Conservation (phyloP, 345 rosid genomes). For the Euclidium syriacum region DNA sequence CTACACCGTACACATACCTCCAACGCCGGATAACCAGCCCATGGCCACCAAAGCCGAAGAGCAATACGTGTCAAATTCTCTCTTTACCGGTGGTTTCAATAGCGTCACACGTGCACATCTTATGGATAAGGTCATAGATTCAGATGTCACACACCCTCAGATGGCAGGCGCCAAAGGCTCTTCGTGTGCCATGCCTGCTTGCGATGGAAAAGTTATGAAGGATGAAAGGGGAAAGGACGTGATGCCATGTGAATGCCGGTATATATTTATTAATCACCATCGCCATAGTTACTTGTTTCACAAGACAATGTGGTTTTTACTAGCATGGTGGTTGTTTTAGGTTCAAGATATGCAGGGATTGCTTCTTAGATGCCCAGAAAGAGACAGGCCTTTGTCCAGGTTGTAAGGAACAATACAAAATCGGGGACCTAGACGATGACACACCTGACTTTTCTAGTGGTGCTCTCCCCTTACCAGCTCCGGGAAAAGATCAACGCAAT, state of each 20-base stretch:
- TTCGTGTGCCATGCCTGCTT: conserved; percentile 79
- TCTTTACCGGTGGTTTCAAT: conserved; percentile 93
- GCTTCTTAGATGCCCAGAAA: conserved; percentile 84
- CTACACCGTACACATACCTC: conserved; percentile 91
- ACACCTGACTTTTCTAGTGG: conserved; percentile 47
- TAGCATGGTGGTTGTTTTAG: conserved; percentile 30
- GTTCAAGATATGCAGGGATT: conserved; percentile 93
- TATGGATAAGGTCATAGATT: conserved; percentile 96
- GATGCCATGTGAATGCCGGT: conserved; percentile 91
- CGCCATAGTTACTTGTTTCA: background rate
- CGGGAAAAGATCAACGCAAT: conserved; percentile 31
- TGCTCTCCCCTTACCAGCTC: conserved; percentile 68
- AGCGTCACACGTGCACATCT: conserved; percentile 92
- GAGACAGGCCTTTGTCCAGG: conserved; percentile 84
- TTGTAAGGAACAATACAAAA: conserved; percentile 78
- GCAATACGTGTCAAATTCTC: conserved; percentile 84
- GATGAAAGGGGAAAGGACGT: conserved; percentile 86
- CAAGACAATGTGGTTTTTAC: conserved; percentile 1
- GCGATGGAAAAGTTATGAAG: conserved; percentile 88
- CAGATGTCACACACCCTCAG: conserved; percentile 91
- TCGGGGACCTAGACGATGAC: conserved; percentile 68
- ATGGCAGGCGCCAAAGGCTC: conserved; percentile 92
- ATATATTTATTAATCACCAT: background rate
- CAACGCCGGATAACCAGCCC: conserved; percentile 91
- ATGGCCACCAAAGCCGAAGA: conserved; percentile 84